Evolutionary conservation across 768 basidiomycete species (phyloP).

Genomic region (Rhizopogon salebrosus): DNA sequence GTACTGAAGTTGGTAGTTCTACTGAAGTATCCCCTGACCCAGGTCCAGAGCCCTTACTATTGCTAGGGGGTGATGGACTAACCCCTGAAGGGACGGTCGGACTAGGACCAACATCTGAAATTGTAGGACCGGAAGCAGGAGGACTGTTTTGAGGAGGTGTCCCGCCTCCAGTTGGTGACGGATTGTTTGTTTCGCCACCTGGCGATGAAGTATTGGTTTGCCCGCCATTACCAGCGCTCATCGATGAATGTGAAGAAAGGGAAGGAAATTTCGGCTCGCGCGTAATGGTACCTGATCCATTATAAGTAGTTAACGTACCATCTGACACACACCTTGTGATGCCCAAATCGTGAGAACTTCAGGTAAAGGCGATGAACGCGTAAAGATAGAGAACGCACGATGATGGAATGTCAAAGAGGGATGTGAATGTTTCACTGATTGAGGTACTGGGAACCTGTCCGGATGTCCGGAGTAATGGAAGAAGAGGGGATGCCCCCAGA

Average conservation of each 20-base stretch:
- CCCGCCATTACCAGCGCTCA: neutral
- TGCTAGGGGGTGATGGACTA: neutral
- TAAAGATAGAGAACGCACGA: slow-evolving; percentile 1
- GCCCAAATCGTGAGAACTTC: neutral
- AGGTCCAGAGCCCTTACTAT: neutral
- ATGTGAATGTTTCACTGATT: neutral
- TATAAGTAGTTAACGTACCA: neutral
- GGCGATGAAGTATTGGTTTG: neutral
- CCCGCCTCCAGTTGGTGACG: neutral
- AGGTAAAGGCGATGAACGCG: neutral
- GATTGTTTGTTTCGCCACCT: too few species aligned
- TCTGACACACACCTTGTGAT: slow-evolving; percentile 1
- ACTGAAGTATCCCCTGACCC: neutral
- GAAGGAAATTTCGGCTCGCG: neutral
- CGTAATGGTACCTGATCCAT: neutral
- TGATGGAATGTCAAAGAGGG: neutral
- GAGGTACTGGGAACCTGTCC: neutral
- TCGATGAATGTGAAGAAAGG: neutral
- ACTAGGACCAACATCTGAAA: neutral
- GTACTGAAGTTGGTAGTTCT: neutral
- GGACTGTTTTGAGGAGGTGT: neutral
- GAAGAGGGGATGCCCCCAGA: neutral
- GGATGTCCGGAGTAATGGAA: neutral
- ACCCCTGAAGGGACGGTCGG: neutral
- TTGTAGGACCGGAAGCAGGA: neutral